Percentiles rank a stretch among this genome's conserved stretches.
phyloP scores from a whole-genome alignment of 2,329 filamentous ascomycete genomes.

The Penicillium griseofulvum region DNA sequence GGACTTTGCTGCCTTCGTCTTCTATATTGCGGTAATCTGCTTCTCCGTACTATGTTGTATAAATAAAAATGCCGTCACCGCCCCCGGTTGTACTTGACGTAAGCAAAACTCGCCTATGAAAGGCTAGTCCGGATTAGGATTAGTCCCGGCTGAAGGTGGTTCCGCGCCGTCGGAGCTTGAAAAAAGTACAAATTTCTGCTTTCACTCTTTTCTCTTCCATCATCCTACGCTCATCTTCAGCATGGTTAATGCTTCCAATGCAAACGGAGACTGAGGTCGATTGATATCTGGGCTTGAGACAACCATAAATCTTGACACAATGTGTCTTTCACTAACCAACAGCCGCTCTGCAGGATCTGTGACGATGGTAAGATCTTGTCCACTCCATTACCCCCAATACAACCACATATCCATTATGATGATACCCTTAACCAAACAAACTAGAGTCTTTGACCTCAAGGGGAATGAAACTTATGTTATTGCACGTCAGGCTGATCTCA shows the following conservation, averaged over 20 bases:
- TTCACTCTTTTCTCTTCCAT: constrained; percentile 18
- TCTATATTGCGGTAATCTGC: not conserved
- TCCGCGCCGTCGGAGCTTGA: constrained; percentile 31
- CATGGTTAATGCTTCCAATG: constrained; percentile 20
- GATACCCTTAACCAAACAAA: constrained; percentile 76
- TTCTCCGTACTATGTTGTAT: no score
- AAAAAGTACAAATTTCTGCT: constrained; percentile 31
- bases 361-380: constrained; percentile 31
- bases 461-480: constrained; percentile 75
- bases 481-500: constrained; percentile 92
- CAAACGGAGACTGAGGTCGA: constrained; percentile 6
- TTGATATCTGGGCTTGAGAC: not conserved
- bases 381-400: constrained; percentile 11
- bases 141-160: constrained; percentile 30
- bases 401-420: constrained; percentile 59
- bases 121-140: constrained; percentile 7
- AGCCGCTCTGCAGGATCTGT: constrained; percentile 5
- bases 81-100: not conserved
- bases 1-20: not conserved
- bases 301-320: not conserved
- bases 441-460: constrained; percentile 93
- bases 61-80: not conserved
- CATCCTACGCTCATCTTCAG: constrained; percentile 19
- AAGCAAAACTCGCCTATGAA: constrained; percentile 2
- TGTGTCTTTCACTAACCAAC: not conserved